phyloP scores from a whole-genome alignment of 352 stramenopile genomes.

The Pythium apleroticum region DNA sequence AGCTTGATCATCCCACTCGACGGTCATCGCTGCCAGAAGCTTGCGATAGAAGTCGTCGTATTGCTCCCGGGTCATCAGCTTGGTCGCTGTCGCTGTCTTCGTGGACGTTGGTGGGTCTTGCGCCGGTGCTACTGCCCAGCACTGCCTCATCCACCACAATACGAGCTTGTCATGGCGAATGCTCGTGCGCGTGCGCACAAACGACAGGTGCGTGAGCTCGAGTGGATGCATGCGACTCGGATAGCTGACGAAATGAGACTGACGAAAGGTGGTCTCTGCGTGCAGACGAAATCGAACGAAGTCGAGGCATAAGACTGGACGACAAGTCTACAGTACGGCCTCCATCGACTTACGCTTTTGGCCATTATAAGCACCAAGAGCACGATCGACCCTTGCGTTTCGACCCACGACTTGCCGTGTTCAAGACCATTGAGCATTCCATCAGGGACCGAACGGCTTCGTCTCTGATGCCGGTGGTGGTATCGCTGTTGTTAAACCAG shows the following conservation, averaged over 20 bases:
- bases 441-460: not conserved
- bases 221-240: constrained; percentile 12
- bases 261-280: not conserved
- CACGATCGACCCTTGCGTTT: not conserved
- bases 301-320: constrained; percentile 1
- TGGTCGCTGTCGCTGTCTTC: not conserved
- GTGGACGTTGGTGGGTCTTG: not conserved
- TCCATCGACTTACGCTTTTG: not conserved
- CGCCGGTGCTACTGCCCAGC: constrained; percentile 5
- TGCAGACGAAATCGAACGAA: not conserved
- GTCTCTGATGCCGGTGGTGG: not conserved
- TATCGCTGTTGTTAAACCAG: constrained; percentile 1
- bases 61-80: constrained; percentile 2
- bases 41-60: constrained; percentile 33
- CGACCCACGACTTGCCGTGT: not conserved
- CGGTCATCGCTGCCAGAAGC: constrained; percentile 46
- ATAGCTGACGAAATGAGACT: not conserved
- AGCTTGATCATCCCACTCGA: constrained; percentile 47
- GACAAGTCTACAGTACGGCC: too few relatives aligned
- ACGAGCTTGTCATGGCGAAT: constrained; percentile 22
- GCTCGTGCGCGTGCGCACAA: constrained; percentile 13
- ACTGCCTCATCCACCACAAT: constrained; percentile 10
- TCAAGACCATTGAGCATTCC: not conserved
- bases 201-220: constrained; percentile 13
- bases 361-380: constrained; percentile 1